Conservation (phyloP, 202 grass and related monocot species). For the Carex arenaria region DNA sequence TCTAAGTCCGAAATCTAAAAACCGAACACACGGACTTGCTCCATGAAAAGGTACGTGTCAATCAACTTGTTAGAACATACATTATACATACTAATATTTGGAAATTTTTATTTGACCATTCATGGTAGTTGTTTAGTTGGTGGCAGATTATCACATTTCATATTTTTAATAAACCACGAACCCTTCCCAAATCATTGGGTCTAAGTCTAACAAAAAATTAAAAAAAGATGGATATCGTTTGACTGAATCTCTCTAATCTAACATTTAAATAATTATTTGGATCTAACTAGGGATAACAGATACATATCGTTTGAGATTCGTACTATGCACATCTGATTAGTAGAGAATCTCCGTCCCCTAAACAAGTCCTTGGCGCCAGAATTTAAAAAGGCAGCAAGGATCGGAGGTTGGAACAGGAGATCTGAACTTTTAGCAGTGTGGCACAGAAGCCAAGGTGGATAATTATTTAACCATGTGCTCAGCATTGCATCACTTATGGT, state of each 20-base stretch:
- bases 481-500: background rate
- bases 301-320: too few species aligned
- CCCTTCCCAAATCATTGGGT: background rate
- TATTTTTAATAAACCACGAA: background rate
- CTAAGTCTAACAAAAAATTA: background rate
- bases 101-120: background rate
- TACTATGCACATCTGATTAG: too few species aligned
- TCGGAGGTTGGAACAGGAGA: background rate
- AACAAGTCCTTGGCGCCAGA: background rate
- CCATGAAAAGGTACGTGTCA: too few species aligned
- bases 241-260: background rate
- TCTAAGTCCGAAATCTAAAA: too few species aligned
- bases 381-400: background rate
- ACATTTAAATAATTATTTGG: background rate
- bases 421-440: background rate
- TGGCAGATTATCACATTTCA: background rate
- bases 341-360: too few species aligned
- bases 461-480: background rate
- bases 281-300: background rate
- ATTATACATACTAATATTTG: background rate
- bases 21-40: too few species aligned
- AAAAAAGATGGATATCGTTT: background rate
- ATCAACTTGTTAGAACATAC: background rate
- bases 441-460: background rate
- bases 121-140: constrained; percentile 2